Base-by-base conservation (phyloP, 192 early-diverging fungal genomes). In the Haplosporangium gracile region DNA sequence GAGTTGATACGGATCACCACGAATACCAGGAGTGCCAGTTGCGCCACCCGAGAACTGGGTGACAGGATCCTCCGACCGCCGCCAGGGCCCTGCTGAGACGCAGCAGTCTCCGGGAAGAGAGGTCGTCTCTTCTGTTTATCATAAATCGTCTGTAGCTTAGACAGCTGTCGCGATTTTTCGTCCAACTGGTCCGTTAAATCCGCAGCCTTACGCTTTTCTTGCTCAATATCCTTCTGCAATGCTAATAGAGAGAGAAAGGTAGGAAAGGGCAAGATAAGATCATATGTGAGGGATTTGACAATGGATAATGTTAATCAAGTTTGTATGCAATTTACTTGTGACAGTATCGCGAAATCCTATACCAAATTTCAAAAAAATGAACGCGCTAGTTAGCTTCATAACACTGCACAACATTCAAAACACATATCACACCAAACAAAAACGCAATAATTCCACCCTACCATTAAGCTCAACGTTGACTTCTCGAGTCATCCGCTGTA, bases 81-180 rank as follows among this genome's bases (percentile, higher is more conserved):
- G 26, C 55, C 51, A 53, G 20, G 0, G 15, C 51, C 55, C 0
- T 26, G 26, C 9, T 26, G 11, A 2, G 60, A 65, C 2, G 29
- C n/a, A 26, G 13, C 11, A 15, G 18, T 22, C 36, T 26, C 26
- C 0, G 68, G 38, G 49, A 85, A 85, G 34, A 85, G 24, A 0
- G 82, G 82, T 47, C 78, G 60, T 69, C 82, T 75, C 74, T 75
- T 79, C 51, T 79, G 63, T 2, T 70, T 77, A 43, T 79, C 78
- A 42, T 79, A 76, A 9, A 76, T 47, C 0, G 73, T 72, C 82
- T 92, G 91, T 26, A 91, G 65, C 49, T 87, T 92, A 32, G 90
- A 88, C 24, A 94, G 75, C 60, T 92, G 92, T n/a, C 91, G 79
- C 36, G 60, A 78, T 39, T 89, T 92, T 39, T 92, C 91, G 24